Evolutionary conservation across 352 stramenopile genomes (phyloP).

Genomic region (Blastocystis sp.): DNA sequence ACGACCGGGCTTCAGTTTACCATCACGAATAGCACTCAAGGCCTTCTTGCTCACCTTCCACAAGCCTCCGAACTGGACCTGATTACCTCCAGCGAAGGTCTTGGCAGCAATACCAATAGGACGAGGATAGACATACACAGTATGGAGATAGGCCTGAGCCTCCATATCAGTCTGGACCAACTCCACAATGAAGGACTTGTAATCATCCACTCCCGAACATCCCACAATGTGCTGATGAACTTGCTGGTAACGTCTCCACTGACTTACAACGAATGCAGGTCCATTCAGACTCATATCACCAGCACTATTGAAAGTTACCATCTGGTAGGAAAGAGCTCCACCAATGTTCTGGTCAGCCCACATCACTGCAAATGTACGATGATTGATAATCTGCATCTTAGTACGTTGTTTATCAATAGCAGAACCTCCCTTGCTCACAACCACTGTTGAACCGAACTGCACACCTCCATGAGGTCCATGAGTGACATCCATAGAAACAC

Average conservation of each 20-base stretch:
- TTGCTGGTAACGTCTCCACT: background rate
- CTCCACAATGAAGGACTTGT: slow-evolving; percentile 40
- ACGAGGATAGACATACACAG: slow-evolving; percentile 18
- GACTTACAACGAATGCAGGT: background rate
- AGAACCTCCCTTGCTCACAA: background rate
- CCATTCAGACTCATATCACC: slow-evolving; percentile 6
- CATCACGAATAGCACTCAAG: background rate
- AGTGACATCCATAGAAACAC: background rate
- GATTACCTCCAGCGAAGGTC: slow-evolving; percentile 13
- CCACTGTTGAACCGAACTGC: background rate
- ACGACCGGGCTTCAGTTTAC: background rate
- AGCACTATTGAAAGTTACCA: slow-evolving; percentile 28
- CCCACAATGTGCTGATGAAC: background rate
- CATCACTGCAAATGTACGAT: slow-evolving; percentile 7
- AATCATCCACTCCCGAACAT: slow-evolving; percentile 2
- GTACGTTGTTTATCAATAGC: background rate
- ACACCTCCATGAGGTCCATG: slow-evolving; percentile 2
- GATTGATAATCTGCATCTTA: slow-evolving; percentile 32
- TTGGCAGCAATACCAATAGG: slow-evolving; percentile 56
- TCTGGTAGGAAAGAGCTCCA: slow-evolving; percentile 6
- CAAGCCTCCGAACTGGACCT: slow-evolving; percentile 55
- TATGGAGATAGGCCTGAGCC: slow-evolving; percentile 1
- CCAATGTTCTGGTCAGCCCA: slow-evolving; percentile 7
- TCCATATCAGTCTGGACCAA: background rate
- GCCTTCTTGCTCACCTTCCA: slow-evolving; percentile 1